phyloP scores from a whole-genome alignment of 1,139 yeast species.

The Blastobotrys elegans region DNA sequence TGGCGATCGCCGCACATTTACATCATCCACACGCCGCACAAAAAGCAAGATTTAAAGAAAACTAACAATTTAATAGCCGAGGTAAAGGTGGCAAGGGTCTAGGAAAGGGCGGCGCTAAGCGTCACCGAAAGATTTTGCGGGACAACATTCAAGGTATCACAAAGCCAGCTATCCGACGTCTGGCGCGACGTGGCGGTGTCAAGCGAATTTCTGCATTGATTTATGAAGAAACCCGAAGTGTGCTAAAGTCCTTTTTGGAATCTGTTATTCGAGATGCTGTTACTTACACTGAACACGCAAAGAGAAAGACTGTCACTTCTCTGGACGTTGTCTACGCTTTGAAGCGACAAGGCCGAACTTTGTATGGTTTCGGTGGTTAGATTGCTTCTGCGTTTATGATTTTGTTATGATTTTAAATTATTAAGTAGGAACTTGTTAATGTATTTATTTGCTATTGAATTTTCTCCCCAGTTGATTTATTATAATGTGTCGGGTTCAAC shows the following conservation, averaged over 20 bases:
- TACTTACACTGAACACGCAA: constrained; percentile 99
- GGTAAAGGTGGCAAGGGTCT: constrained; percentile 99
- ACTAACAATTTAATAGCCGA: constrained; percentile 42
- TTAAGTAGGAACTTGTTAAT: constrained; percentile 6
- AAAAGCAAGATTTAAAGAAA: neutral
- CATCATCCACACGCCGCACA: neutral
- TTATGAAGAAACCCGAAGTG: constrained; percentile 98
- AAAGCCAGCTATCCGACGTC: constrained; percentile 99
- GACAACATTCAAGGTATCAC: constrained; percentile 99
- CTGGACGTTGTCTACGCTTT: constrained; percentile 98
- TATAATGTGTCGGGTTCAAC: no score
- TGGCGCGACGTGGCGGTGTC: constrained; percentile 99
- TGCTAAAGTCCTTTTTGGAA: constrained; percentile 92
- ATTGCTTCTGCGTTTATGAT: constrained; percentile 9
- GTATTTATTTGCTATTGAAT: constrained; percentile 9
- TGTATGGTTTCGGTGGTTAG: constrained; percentile 99
- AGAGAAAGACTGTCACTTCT: constrained; percentile 99
- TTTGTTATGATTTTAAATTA: constrained; percentile 8
- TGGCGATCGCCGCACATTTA: no score
- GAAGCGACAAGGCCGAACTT: constrained; percentile 99
- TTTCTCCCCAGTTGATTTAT: no score
- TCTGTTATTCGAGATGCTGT: constrained; percentile 99
- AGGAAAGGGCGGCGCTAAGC: constrained; percentile 99
- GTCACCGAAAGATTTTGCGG: constrained; percentile 99
- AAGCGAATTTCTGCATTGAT: constrained; percentile 99